Conservation (phyloP, 371 early-diverging fungal genomes). For the Zopfochytrium polystomum region DNA sequence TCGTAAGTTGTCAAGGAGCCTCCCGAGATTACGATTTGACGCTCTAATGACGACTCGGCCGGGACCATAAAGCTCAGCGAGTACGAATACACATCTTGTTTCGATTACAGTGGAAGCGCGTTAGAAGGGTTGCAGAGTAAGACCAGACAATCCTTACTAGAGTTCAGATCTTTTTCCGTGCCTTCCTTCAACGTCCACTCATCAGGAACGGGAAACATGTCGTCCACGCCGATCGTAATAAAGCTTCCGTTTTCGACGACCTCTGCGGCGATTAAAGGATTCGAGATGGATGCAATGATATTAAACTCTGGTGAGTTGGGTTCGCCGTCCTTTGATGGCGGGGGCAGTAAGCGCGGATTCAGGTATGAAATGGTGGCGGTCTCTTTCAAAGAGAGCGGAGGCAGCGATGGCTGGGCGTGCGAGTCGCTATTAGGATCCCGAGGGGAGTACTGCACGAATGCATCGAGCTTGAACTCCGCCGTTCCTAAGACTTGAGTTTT, state of each 20-base stretch:
- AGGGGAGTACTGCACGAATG: conserved; percentile 38
- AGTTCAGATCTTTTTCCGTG: conserved; percentile 53
- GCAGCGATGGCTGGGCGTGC: conserved; percentile 26
- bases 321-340: conserved; percentile 31
- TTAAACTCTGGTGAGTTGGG: conserved; percentile 40
- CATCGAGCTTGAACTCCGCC: conserved; percentile 31
- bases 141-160: conserved; percentile 34
- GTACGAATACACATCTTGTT: conserved; percentile 48
- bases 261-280: conserved; percentile 36
- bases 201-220: conserved; percentile 51
- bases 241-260: conserved; percentile 44
- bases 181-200: conserved; percentile 56
- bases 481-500: conserved; percentile 51
- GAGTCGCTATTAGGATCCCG: conserved; percentile 33
- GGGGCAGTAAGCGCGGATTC: conserved; percentile 38
- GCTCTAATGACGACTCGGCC: conserved; percentile 32
- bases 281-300: conserved; percentile 38
- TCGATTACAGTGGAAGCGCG: not conserved
- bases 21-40: conserved; percentile 29
- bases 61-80: conserved; percentile 39
- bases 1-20: conserved; percentile 38
- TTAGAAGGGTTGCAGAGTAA: not conserved
- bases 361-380: conserved; percentile 36
- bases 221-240: conserved; percentile 37
- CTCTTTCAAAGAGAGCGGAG: conserved; percentile 29